Percentiles rank a stretch among this genome's conserved stretches.
These are phyloP conservation scores for Talaromyces sp. DNA, from an alignment of 2,329 filamentous ascomycete genomes.

Conservation along the genomic window DNA sequence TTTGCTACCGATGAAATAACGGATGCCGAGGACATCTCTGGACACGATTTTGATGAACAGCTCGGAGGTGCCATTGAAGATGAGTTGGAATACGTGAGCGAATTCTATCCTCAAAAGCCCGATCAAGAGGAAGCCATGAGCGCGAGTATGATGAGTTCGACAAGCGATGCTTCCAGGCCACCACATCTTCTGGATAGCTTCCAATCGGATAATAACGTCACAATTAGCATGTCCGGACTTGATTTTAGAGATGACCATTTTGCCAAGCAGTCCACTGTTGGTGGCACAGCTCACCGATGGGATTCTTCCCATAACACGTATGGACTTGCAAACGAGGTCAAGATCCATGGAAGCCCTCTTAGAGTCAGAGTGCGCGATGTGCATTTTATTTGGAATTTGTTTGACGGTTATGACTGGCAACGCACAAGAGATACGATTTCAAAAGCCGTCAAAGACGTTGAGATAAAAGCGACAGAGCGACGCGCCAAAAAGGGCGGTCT, in stretches of 20 bases:
- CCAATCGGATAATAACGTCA: constrained; percentile 51
- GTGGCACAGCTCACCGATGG: constrained; percentile 72
- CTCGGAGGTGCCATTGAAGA: constrained; percentile 36
- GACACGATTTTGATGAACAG: constrained; percentile 41
- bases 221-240: constrained; percentile 58
- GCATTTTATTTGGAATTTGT: constrained; percentile 95
- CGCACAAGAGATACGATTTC: constrained; percentile 80
- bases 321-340: constrained; percentile 58
- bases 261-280: constrained; percentile 55
- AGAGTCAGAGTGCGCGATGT: constrained; percentile 77
- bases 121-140: constrained; percentile 39
- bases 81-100: constrained; percentile 51
- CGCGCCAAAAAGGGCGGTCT: constrained; percentile 56
- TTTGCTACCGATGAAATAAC: constrained; percentile 48
- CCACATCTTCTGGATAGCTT: constrained; percentile 47
- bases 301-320: constrained; percentile 73
- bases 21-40: constrained; percentile 29
- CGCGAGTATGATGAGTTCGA: constrained; percentile 37
- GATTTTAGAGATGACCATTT: constrained; percentile 78
- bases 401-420: constrained; percentile 96
- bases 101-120: constrained; percentile 48
- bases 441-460: constrained; percentile 82
- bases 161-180: constrained; percentile 32
- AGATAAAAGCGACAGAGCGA: constrained; percentile 74
- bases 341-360: constrained; percentile 65